These are phyloP conservation scores for Geotrichum citri-aurantii DNA, from an alignment of 1,139 yeast species.

Conservation along the genomic window DNA sequence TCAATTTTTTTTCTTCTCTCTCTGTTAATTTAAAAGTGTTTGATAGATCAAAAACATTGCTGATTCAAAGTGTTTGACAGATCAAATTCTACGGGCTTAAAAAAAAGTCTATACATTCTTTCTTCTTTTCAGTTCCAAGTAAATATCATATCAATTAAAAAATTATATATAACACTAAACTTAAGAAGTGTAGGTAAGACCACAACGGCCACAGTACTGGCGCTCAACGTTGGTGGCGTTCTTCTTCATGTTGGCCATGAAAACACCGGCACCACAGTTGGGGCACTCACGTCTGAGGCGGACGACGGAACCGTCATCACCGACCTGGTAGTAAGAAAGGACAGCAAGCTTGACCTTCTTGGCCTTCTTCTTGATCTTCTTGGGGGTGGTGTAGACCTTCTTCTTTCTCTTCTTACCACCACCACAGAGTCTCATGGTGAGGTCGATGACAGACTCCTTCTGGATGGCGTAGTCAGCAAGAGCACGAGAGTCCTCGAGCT, in stretches of 20 bases:
- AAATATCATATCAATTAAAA: background rate
- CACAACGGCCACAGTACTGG: conserved; percentile 99
- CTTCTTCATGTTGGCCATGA: conserved; percentile 99
- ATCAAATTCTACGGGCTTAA: background rate
- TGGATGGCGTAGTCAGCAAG: conserved; percentile 99
- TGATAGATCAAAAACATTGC: no score
- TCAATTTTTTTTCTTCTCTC: no score
- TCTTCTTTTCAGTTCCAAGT: background rate
- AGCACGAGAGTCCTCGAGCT: conserved; percentile 98
- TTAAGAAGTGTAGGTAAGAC: conserved; percentile 60
- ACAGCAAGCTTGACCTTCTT: conserved; percentile 99
- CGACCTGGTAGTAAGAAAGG: conserved; percentile 98
- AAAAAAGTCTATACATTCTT: background rate
- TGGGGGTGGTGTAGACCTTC: conserved; percentile 99
- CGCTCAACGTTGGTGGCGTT: conserved; percentile 94
- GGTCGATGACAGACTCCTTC: conserved; percentile 97
- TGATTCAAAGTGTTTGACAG: no score
- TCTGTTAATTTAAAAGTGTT: no score
- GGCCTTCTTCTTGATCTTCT: conserved; percentile 99
- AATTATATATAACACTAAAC: background rate
- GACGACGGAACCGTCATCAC: conserved; percentile 96
- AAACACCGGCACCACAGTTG: conserved; percentile 97
- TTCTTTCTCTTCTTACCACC: conserved; percentile 99
- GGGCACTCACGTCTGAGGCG: conserved; percentile 99
- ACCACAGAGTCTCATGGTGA: conserved; percentile 98